Evolutionary conservation across 495 filamentous ascomycete species (phyloP), one percentile per base, ranked within the genome.

Genomic region (Lepidopterella palustris): DNA sequence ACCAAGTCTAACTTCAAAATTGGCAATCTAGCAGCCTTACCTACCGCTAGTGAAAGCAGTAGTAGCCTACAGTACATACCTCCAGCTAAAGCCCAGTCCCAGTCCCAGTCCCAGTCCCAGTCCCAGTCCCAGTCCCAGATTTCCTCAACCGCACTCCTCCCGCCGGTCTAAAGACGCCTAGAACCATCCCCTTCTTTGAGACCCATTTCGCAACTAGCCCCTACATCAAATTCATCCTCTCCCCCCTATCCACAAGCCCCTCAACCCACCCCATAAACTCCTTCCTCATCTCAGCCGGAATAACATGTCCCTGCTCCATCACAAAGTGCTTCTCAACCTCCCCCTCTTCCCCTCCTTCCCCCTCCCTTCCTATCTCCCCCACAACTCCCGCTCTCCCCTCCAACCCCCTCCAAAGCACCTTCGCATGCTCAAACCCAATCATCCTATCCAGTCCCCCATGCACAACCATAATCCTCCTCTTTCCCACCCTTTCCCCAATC

Each of bases 391-490:
- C 25, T 58, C 65, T 24, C 52, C 63, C 63, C 39, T 63, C 62
- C 20, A 65, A 27, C 69, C 60, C 67, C 59, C n/a, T 74, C 80
- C 6, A 62, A 47, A 88, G 67, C 61, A 82, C 78, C 58, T 76
- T 67, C 1, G 78, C 85, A 72, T 92, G 89, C 5, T 75, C 80
- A 45, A 80, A 73, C 8, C 80, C 83, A 60, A 95, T 86, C 84
- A 95, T 88, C 5, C 76, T 75, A 76, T 95, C 90, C 13, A 71
- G 68, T 6, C 81, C 85, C 15, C 90, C 90, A 69, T 92, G 88
- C 64, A 88, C 63, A 0, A 92, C 81, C 61, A 85, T 65, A 61
- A 95, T 91, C 53, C 89, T 72, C 67, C 87, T 80, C 27, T 86
- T 75, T 2, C 87, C 87, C 1, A 95, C 80, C 50, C 68, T 68